These are phyloP conservation scores for Rhodotorula mucilaginosa DNA, from an alignment of 1,284 basidiomycete species.

Conservation along the genomic window DNA sequence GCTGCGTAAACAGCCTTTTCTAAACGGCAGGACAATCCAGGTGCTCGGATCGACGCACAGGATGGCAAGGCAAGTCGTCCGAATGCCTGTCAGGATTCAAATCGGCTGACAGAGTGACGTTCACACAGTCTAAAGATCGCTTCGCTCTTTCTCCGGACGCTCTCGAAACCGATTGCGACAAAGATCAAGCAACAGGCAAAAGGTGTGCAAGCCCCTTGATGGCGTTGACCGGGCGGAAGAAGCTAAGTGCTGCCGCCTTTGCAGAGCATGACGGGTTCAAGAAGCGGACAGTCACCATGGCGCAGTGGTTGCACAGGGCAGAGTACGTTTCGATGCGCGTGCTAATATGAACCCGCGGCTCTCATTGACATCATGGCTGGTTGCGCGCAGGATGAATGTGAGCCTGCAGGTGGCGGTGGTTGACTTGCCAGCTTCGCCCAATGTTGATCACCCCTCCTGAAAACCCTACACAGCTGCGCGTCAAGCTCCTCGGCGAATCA, in stretches of 20 bases:
- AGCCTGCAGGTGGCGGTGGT: neutral
- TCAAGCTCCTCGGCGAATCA: conserved; percentile 31
- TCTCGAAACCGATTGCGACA: conserved; percentile 43
- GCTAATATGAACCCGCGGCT: too few relatives aligned
- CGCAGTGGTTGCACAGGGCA: conserved; percentile 25
- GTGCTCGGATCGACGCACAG: neutral
- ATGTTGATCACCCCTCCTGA: too few relatives aligned
- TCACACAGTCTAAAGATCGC: conserved; percentile 28
- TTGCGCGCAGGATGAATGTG: conserved; percentile 20
- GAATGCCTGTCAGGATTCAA: too few relatives aligned
- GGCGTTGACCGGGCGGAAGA: neutral
- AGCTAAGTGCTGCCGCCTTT: too few relatives aligned
- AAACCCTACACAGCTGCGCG: conserved; percentile 20
- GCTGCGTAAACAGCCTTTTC: neutral
- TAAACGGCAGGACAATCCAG: neutral
- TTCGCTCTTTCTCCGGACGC: conserved; percentile 37
- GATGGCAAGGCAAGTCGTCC: conserved; percentile 7
- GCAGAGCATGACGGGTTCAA: conserved; percentile 9
- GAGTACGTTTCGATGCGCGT: conserved; percentile 9
- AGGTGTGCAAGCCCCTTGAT: conserved; percentile 23
- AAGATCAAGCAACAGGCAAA: conserved; percentile 42
- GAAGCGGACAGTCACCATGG: conserved; percentile 17
- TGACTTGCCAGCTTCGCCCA: too few relatives aligned
- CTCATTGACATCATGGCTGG: too few relatives aligned
- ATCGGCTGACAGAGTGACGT: neutral